Base-by-base conservation (phyloP, 1,284 basidiomycete genomes). In the Moesziomyces globuligerus region DNA sequence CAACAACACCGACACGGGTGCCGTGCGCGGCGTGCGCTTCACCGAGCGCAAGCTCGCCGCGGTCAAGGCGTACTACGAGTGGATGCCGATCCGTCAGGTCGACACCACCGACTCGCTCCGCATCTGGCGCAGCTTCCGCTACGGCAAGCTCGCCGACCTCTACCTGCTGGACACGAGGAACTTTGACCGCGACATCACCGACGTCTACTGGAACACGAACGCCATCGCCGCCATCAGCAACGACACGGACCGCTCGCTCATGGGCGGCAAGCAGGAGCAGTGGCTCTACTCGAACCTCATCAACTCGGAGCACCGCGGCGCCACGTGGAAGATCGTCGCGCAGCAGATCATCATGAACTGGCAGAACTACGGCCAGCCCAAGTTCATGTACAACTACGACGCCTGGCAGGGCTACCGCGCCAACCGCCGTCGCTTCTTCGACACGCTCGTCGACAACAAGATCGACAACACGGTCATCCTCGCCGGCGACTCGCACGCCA, bases 81-180 rank as follows among this genome's bases (percentile, higher is more conserved):
- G 88, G 88, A 87, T 90, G 84, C 89, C 89, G 15, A 88, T 90
- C 58, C 85, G 88, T 8, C 88, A 89, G 76, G 87, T 89, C 15
- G 86, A 86, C 56, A 85, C 86, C 3, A 86, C 86, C 49, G 88
- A 90, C 74, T 85, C 87, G 67, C 85, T 89, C 13, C 84, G 88
- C 13, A 89, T 90, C 65, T 90, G 88, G 88, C 85, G 89, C 34
- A 87, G 87, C 74, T 74, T 87, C 24, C 87, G 64, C 15, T 71
- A 62, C 59, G 73, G 71, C 41, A 75, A 71, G 44, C 54, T 73
- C 10, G 72, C 72, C 17, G 68, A 71, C 25, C 52, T 74, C 28
- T 54, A 45, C 45, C 38, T 88, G 85, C 84, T 89, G n/a, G 88
- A 89, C 76, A 89, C 88, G 11, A 85, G 89, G 11, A 84, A 89